Base-by-base conservation (phyloP, 768 basidiomycete genomes). In the Boletus reticulatus region DNA sequence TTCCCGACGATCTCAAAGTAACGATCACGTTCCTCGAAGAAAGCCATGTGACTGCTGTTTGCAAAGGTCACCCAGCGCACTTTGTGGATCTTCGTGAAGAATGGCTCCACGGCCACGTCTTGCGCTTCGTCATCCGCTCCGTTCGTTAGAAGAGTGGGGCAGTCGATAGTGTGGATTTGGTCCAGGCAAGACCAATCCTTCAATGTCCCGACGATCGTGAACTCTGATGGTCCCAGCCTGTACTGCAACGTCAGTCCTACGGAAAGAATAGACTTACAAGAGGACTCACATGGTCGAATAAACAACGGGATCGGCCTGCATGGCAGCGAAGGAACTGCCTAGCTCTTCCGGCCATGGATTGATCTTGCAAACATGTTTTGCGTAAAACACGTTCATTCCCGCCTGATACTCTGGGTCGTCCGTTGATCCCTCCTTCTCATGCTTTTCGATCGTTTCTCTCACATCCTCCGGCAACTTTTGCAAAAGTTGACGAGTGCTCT, bases 131-230 rank as follows among this genome's bases (percentile, higher is more conserved):
- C 80, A 51, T 74, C 65, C 12, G 55, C 56, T 1, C 73, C 75
- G 32, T 77, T 76, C 42, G 70, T 72, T 32, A 77, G 50, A 29
- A 83, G 66, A 0, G 76, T 76, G 1, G 75, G 70, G 8, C 69
- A 68, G 6, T 52, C 38, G 27, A 82, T 78, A 5, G 67, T 73
- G 56, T 73, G 68, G 10, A 82, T 63, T 12, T 75, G 69, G 39
- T 78, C 74, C 14, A 80, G 62, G 48, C 81, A 75, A 13, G 72
- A 66, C 82, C 82, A 84, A 3, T 70, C 59, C 60, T 76, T 76
- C 41, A 83, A 54, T 1, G 75, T 66, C 0, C 78, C 78, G 11
- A 72, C 68, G 19, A 75, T 71, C 34, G 65, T 63, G 59, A 77
- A 77, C 58, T 77, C 75, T 24, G 71, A 71, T 7, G 69, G 13